Evolutionary conservation across 2,329 filamentous ascomycete genomes (phyloP), one percentile per base, ranked within the genome.

Genomic region (Aspergillus persii): DNA sequence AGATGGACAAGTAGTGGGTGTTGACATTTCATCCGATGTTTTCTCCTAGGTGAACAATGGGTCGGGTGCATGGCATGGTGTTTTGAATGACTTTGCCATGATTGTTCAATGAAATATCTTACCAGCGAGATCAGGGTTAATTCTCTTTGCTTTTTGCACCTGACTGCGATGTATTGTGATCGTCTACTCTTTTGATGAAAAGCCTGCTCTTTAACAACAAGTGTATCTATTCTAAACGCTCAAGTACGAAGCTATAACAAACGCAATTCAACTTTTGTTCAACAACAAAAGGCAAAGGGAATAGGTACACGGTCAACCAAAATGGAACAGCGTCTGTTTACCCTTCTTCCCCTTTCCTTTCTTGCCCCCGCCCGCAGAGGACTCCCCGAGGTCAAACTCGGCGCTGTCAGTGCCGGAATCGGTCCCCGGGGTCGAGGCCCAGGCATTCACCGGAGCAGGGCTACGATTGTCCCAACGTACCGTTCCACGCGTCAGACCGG

Each of bases 401-500:
- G 61, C 53, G 23, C 53, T 63, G 5, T 67, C 64, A 8, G 59
- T 61, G 18, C 62, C 62, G 15, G 69, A 68, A 7, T 64, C 64
- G 27, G 64, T 57, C 2, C 68, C 68, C 3, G 70, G 66, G 23
- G 64, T 64, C 5, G 68, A 69, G 6, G 62, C 54, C 79, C 79
- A 81, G 8, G 77, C 72, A 63, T 73, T 78, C 1, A 64, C 65
- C 7, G 69, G 66, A 12, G 68, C 64, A 23, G 69, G 69, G 23
- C 74, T 73, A 7, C 71, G 72, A n/a, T 76, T 71, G 23, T 78
- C 73, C 76, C 79, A 79, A n/a, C 78, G 73, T 9, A 78, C 76
- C 6, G 75, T 78, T 2, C 78, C 79, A 4, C 78, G 76, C 2
- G 79, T 80, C 52, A 79, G 74, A 7, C 79, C 79, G 0, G 77